Conservation (phyloP, 345 rosid genomes). For the Carallia brachiata region DNA sequence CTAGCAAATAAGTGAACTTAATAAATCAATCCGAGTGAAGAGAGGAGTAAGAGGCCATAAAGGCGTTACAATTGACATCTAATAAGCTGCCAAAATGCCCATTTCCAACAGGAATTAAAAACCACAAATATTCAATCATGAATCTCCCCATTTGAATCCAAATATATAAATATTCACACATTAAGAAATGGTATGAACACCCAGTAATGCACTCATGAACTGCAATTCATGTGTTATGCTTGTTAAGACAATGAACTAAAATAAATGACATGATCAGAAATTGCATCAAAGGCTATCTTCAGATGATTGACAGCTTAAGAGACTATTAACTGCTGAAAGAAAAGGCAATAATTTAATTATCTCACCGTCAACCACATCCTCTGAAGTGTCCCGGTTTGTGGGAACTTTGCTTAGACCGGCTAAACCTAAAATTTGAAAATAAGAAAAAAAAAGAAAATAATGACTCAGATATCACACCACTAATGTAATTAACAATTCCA, state of each 20-base stretch:
- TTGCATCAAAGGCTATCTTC: background rate
- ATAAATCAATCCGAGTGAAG: background rate
- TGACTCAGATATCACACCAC: constrained; percentile 12
- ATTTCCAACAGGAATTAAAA: background rate
- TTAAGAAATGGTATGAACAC: no score
- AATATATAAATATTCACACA: background rate
- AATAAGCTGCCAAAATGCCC: background rate
- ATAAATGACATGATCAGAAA: background rate
- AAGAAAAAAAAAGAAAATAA: background rate
- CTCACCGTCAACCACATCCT: constrained; percentile 55
- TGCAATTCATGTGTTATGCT: no score
- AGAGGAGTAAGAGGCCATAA: background rate
- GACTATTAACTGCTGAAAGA: background rate
- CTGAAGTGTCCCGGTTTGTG: constrained; percentile 34
- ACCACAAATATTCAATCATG: background rate
- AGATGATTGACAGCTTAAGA: background rate
- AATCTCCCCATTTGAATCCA: background rate
- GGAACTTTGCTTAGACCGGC: constrained; percentile 40
- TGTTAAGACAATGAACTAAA: no score
- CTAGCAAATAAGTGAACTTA: background rate
- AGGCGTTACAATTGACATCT: no score
- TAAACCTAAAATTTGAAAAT: constrained; percentile 36
- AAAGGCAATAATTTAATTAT: background rate
- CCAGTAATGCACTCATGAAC: no score
- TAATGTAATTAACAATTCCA: background rate